Evolutionary conservation across 768 basidiomycete genomes (phyloP).

Genomic region (Suillus luteus): DNA sequence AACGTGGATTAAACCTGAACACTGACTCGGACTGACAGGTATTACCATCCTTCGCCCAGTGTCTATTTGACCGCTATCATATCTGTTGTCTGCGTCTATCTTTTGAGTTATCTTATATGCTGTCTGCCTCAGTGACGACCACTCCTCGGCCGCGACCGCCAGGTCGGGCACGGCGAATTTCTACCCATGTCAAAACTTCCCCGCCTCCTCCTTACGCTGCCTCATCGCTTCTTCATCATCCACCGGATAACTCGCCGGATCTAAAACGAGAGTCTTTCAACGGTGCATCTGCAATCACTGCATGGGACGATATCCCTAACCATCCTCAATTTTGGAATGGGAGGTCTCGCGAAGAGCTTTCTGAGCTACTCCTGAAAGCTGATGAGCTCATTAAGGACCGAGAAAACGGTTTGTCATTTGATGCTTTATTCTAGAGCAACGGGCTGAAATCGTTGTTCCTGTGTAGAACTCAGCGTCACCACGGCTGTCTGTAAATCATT

Average conservation of each 20-base stretch:
- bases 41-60: not conserved
- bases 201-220: constrained; percentile 64
- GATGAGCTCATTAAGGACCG: constrained; percentile 75
- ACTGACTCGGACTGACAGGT: not conserved
- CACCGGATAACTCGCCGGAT: constrained; percentile 29
- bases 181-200: constrained; percentile 37
- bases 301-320: constrained; percentile 22
- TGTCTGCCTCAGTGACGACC: constrained; percentile 33
- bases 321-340: constrained; percentile 55
- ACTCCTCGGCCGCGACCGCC: constrained; percentile 65
- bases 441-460: constrained; percentile 16
- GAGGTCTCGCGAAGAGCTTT: constrained; percentile 72
- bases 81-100: not conserved
- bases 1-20: not conserved
- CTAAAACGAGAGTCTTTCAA: constrained; percentile 31
- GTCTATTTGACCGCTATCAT: not conserved
- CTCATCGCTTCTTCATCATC: constrained; percentile 34
- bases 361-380: constrained; percentile 68
- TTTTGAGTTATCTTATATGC: constrained; percentile 38
- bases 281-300: constrained; percentile 28
- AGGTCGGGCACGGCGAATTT: constrained; percentile 59
- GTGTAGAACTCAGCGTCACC: constrained; percentile 65
- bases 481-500: constrained; percentile 69
- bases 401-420: constrained; percentile 60
- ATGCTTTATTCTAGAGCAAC: constrained; percentile 9